phyloP scores from a whole-genome alignment of 768 basidiomycete species.

The Coprinopsis cinerea region DNA sequence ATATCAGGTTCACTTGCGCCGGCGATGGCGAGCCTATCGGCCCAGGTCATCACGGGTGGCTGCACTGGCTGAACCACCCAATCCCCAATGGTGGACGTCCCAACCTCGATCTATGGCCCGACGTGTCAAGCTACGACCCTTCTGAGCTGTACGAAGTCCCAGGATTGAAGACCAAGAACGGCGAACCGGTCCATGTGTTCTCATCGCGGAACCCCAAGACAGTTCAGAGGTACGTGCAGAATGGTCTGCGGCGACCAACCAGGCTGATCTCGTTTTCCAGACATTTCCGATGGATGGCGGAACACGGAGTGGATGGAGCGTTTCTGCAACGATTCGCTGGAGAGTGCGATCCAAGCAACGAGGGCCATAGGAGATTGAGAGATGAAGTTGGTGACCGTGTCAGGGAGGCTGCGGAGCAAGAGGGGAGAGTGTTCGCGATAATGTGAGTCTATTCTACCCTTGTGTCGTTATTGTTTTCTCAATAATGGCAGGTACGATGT shows the following conservation, averaged over 20 bases:
- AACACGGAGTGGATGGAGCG: constrained; percentile 73
- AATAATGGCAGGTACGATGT: constrained; percentile 66
- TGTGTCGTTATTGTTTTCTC: constrained; percentile 2
- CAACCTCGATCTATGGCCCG: constrained; percentile 78
- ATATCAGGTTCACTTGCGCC: constrained; percentile 60
- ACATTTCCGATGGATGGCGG: constrained; percentile 83
- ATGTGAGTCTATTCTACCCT: constrained; percentile 47
- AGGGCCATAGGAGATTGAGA: constrained; percentile 55
- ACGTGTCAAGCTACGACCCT: constrained; percentile 61
- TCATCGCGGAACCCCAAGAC: constrained; percentile 74
- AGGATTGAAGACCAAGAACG: constrained; percentile 51
- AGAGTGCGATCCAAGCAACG: constrained; percentile 53
- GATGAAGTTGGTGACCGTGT: constrained; percentile 74
- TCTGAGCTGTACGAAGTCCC: constrained; percentile 68
- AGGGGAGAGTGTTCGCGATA: constrained; percentile 77
- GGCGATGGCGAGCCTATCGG: constrained; percentile 65
- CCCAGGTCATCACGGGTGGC: constrained; percentile 79
- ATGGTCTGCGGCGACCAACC: not conserved
- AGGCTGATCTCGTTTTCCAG: constrained; percentile 21
- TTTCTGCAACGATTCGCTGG: constrained; percentile 76
- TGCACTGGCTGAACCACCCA: constrained; percentile 77
- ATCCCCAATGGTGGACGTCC: constrained; percentile 64
- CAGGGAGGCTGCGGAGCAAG: constrained; percentile 69
- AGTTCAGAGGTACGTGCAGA: constrained; percentile 44
- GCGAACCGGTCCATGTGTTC: constrained; percentile 64